Percentiles rank a stretch among this genome's conserved stretches.
phyloP scores from a whole-genome alignment of 495 filamentous ascomycete genomes.

The Clohesyomyces aquaticus region DNA sequence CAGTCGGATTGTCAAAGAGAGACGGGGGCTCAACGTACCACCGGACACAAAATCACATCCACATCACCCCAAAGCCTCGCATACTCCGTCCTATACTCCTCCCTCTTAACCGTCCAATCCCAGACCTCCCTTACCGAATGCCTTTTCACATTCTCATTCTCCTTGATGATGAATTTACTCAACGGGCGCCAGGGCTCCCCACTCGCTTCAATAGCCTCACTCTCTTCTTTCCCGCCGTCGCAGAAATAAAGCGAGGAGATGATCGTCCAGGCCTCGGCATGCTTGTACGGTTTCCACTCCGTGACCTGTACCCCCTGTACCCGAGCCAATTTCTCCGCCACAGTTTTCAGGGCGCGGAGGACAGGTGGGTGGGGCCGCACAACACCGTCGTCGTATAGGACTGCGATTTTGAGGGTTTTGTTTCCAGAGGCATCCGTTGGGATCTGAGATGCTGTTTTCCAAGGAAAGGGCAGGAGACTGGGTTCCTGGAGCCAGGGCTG shows the following conservation, averaged over 20 bases:
- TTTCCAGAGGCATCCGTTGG: background rate
- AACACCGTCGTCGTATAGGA: constrained; percentile 72
- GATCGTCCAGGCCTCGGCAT: constrained; percentile 51
- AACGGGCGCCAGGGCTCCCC: constrained; percentile 61
- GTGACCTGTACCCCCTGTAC: constrained; percentile 59
- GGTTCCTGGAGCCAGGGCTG: constrained; percentile 68
- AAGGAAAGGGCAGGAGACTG: constrained; percentile 60
- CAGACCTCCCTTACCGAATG: constrained; percentile 40
- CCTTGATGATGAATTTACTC: constrained; percentile 55
- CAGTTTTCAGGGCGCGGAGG: constrained; percentile 58
- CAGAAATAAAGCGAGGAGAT: constrained; percentile 49
- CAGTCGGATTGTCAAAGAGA: background rate
- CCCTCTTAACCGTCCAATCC: constrained; percentile 53
- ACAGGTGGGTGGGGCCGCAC: constrained; percentile 75
- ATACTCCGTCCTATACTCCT: constrained; percentile 62
- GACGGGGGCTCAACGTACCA: constrained; percentile 24
- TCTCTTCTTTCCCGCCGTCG: constrained; percentile 62
- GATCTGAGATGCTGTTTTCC: constrained; percentile 49
- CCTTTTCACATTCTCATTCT: constrained; percentile 47
- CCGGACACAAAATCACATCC: constrained; percentile 73
- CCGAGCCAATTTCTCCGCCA: constrained; percentile 57
- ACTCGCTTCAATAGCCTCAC: constrained; percentile 53
- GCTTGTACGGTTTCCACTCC: constrained; percentile 65
- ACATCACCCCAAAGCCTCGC: constrained; percentile 63
- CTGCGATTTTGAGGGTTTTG: constrained; percentile 61